Percentiles rank a stretch among this genome's conserved stretches.
Evolutionary conservation across 768 basidiomycete genomes (phyloP).

Genomic region (Kwoniella shandongensis): DNA sequence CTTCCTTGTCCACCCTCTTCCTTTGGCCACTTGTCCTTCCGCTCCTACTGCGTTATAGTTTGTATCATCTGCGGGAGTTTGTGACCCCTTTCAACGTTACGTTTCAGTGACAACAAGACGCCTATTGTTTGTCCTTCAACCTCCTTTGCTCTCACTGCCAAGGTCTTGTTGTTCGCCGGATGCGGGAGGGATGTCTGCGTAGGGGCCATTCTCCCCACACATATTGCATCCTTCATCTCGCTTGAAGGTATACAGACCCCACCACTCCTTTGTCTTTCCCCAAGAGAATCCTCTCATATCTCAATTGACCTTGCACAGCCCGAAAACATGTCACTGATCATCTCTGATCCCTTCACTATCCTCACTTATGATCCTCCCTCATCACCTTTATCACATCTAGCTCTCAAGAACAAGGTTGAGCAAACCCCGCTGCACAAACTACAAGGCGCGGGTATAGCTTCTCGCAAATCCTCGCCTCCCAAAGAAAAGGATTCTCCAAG

Average conservation of each 20-base stretch:
- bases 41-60: too few species aligned
- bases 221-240: too few species aligned
- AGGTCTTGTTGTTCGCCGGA: slow-evolving; percentile 2
- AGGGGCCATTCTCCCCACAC: neutral
- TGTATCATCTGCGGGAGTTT: too few species aligned
- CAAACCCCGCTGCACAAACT: neutral
- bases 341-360: slow-evolving; percentile 32
- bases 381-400: slow-evolving; percentile 22
- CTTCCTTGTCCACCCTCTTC: too few species aligned
- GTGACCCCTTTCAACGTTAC: too few species aligned
- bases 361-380: slow-evolving; percentile 43
- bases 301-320: neutral
- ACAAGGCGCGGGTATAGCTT: neutral
- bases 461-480: slow-evolving; percentile 12
- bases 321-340: slow-evolving; percentile 36
- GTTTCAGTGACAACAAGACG: too few species aligned
- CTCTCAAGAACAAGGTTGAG: slow-evolving; percentile 16
- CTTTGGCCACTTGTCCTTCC: too few species aligned
- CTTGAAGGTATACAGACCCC: too few species aligned
- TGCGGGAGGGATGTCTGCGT: neutral
- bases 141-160: neutral
- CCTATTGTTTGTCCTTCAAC: neutral
- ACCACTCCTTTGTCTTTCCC: too few species aligned
- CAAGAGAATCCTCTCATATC: too few species aligned
- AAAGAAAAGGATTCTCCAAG: slow-evolving; percentile 14